These are phyloP conservation scores for Cylindricascospora bacillispora DNA, from an alignment of 1,139 yeast species.

Conservation along the genomic window DNA sequence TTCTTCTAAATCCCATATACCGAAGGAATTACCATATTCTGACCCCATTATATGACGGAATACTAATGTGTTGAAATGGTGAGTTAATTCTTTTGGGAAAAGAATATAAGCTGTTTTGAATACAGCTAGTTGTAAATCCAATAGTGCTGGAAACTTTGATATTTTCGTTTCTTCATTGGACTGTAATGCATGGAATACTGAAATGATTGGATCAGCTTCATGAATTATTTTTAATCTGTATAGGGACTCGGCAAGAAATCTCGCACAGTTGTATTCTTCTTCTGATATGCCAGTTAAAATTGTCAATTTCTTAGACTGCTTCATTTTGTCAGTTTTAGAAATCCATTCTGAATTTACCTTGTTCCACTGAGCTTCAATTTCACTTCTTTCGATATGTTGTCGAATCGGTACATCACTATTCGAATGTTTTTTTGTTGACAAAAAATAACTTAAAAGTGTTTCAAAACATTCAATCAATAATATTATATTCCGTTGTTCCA, in stretches of 20 bases:
- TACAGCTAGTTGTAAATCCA: conserved; percentile 38
- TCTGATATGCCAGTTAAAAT: conserved; percentile 26
- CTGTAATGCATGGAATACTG: conserved; percentile 36
- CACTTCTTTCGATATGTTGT: neutral
- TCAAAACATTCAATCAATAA: conserved; percentile 21
- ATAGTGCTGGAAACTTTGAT: conserved; percentile 36
- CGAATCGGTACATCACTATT: no score
- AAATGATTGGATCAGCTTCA: conserved; percentile 3
- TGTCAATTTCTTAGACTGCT: conserved; percentile 14
- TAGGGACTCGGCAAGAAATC: conserved; percentile 26
- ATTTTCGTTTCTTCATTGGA: conserved; percentile 44
- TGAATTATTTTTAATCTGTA: conserved; percentile 11
- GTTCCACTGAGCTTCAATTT: conserved; percentile 18
- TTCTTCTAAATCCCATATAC: conserved; percentile 46
- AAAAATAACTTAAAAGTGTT: conserved; percentile 25
- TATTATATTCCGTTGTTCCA: conserved; percentile 17
- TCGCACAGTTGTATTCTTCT: conserved; percentile 30
- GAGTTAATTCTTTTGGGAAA: conserved; percentile 32
- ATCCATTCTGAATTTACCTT: conserved; percentile 30
- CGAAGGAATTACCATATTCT: conserved; percentile 65
- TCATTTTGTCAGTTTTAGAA: conserved; percentile 16
- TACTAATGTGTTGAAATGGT: conserved; percentile 12
- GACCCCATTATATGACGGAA: conserved; percentile 44
- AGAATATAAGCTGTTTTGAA: conserved; percentile 38
- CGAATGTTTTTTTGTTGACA: conserved; percentile 11